phyloP scores from a whole-genome alignment of 345 rosid genomes.

The Dimocarpus longan region DNA sequence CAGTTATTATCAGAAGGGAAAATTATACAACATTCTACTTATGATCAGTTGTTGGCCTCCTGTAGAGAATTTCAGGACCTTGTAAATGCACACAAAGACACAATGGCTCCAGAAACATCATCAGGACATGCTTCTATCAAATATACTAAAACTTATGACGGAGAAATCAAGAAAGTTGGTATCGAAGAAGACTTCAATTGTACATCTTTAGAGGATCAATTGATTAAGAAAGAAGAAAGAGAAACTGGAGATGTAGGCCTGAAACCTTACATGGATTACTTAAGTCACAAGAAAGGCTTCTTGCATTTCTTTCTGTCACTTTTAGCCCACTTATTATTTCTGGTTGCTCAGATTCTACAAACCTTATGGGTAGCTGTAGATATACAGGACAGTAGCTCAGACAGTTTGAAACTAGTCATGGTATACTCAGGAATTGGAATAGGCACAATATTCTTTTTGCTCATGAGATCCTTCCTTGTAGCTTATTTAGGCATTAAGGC shows the following conservation, averaged over 20 bases:
- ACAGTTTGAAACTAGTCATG: not conserved
- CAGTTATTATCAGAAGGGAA: not conserved
- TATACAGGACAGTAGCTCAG: not conserved
- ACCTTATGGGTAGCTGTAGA: not conserved
- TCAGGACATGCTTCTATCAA: not conserved
- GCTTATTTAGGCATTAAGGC: not conserved
- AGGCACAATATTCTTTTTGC: not conserved
- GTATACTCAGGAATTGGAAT: not conserved
- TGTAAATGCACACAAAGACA: not conserved
- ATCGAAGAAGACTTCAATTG: not conserved
- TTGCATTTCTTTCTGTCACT: not conserved
- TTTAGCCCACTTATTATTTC: not conserved
- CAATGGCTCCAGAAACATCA: not conserved
- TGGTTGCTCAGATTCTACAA: not conserved
- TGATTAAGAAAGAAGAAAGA: constrained; percentile 9
- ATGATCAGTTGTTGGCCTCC: constrained; percentile 1
- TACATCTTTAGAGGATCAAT: not conserved
- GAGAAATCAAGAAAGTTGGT: not conserved
- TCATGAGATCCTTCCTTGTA: not conserved
- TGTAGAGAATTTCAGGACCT: constrained; percentile 11
- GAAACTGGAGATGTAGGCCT: constrained; percentile 6
- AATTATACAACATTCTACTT: not conserved
- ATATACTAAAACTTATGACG: not conserved
- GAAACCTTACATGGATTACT: not conserved
- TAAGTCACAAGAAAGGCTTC: not conserved